A percentile compares a stretch with the other conserved stretches of the same genome.
Evolutionary conservation across 495 filamentous ascomycete genomes (phyloP).

Genomic region (Aspergillus olivimuriae): DNA sequence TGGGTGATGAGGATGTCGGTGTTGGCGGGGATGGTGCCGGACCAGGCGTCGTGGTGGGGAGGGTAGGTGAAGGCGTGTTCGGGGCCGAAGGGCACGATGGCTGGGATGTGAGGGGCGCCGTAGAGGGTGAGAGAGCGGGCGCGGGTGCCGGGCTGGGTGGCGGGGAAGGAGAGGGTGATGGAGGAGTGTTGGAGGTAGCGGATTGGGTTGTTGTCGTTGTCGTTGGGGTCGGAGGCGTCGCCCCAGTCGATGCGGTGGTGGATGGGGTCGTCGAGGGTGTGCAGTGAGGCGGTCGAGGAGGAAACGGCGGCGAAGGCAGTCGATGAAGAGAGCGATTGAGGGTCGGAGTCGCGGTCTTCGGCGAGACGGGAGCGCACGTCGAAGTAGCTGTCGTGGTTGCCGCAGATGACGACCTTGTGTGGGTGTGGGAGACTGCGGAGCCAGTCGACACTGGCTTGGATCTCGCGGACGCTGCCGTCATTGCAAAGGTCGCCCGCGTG

Average conservation of each 20-base stretch:
- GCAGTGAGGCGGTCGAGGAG: conserved; percentile 36
- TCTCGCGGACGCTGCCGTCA: conserved; percentile 60
- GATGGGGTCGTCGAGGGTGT: conserved; percentile 33
- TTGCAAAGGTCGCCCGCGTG: conserved; percentile 84
- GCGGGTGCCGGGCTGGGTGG: conserved; percentile 7
- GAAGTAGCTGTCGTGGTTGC: conserved; percentile 87
- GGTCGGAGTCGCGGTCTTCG: conserved; percentile 35
- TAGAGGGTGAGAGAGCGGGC: conserved; percentile 47
- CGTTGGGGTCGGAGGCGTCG: too few species aligned
- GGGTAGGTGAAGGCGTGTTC: conserved; percentile 66
- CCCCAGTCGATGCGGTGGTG: conserved; percentile 46
- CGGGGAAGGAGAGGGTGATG: conserved; percentile 42
- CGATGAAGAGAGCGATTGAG: conserved; percentile 6
- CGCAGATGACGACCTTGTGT: conserved; percentile 76
- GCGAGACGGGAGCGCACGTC: conserved; percentile 48
- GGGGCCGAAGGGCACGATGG: conserved; percentile 43
- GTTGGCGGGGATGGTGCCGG: conserved; percentile 60
- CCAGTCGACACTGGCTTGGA: conserved; percentile 79
- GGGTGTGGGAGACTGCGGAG: conserved; percentile 61
- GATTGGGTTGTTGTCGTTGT: too few species aligned
- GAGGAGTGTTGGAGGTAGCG: conserved; percentile 60
- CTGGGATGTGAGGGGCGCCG: conserved; percentile 59
- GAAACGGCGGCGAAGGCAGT: conserved; percentile 31
- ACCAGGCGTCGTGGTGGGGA: conserved; percentile 55
- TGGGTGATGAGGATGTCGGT: conserved; percentile 83